Conservation (phyloP, 176 grass and related monocot genomes). For the Phyllostachys edulis region DNA sequence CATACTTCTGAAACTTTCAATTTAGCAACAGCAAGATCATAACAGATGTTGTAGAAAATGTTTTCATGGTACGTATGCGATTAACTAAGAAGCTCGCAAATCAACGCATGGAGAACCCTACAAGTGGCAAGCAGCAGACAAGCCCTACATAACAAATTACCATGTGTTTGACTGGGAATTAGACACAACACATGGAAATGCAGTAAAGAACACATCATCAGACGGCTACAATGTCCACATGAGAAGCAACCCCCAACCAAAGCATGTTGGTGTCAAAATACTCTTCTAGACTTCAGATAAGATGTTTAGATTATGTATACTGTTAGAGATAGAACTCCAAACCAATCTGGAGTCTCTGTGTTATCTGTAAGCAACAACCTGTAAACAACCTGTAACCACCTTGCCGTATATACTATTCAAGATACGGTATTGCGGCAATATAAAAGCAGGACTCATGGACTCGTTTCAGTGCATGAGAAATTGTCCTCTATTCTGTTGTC, state of each 20-base stretch:
- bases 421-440: too few relatives aligned
- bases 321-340: too few relatives aligned
- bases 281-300: too few relatives aligned
- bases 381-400: too few relatives aligned
- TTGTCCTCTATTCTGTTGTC: too few relatives aligned
- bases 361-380: too few relatives aligned
- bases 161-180: slow-evolving; percentile 36
- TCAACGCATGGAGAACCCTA: slow-evolving; percentile 3
- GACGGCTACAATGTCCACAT: slow-evolving; percentile 41
- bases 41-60: slow-evolving; percentile 6
- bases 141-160: slow-evolving; percentile 2
- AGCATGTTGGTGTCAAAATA: background rate
- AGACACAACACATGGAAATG: slow-evolving; percentile 31
- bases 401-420: too few relatives aligned
- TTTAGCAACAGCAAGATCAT: background rate
- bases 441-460: too few relatives aligned
- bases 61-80: background rate
- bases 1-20: background rate
- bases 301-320: too few relatives aligned
- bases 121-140: slow-evolving; percentile 35
- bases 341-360: too few relatives aligned
- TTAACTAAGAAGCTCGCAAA: slow-evolving; percentile 22
- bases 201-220: slow-evolving; percentile 29
- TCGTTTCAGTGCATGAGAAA: too few relatives aligned
- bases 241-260: slow-evolving; percentile 28